These are phyloP conservation scores for Coniochaeta ligniaria DNA, from an alignment of 2,329 filamentous ascomycete genomes.

Conservation along the genomic window DNA sequence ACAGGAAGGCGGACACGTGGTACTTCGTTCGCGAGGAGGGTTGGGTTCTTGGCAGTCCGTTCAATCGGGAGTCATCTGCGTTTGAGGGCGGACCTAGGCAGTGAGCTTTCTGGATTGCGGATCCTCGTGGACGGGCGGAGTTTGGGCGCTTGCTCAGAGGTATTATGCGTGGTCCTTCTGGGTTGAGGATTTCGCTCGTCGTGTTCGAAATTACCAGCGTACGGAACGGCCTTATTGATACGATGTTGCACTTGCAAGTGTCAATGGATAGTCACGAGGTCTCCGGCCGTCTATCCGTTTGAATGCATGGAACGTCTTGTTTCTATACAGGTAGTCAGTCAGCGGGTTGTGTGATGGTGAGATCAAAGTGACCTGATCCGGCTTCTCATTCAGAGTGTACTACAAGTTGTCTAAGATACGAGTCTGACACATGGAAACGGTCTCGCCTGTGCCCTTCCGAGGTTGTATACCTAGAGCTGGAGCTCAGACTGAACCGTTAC, in stretches of 20 bases:
- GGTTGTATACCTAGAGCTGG: neutral
- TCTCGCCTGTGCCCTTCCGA: too few relatives aligned
- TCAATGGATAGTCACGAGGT: neutral
- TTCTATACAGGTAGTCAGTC: neutral
- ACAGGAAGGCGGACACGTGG: slow-evolving; percentile 12
- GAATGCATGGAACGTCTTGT: neutral
- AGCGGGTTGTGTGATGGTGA: neutral
- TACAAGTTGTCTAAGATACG: neutral
- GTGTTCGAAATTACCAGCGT: neutral
- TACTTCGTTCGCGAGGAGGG: slow-evolving; percentile 10
- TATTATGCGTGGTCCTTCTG: neutral
- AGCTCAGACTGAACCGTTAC: neutral
- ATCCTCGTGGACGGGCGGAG: neutral
- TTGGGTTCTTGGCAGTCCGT: neutral
- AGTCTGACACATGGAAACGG: neutral
- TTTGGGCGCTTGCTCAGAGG: neutral
- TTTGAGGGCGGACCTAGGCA: neutral
- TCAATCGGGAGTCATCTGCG: neutral
- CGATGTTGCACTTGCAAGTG: neutral
- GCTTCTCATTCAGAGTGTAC: neutral
- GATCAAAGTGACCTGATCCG: neutral
- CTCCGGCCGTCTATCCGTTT: neutral
- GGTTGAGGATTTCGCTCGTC: neutral
- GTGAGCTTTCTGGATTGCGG: neutral
- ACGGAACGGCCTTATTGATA: neutral